These are phyloP conservation scores for Hawksworthiomyces lignivorus DNA, from an alignment of 2,329 filamentous ascomycete genomes.

Conservation along the genomic window DNA sequence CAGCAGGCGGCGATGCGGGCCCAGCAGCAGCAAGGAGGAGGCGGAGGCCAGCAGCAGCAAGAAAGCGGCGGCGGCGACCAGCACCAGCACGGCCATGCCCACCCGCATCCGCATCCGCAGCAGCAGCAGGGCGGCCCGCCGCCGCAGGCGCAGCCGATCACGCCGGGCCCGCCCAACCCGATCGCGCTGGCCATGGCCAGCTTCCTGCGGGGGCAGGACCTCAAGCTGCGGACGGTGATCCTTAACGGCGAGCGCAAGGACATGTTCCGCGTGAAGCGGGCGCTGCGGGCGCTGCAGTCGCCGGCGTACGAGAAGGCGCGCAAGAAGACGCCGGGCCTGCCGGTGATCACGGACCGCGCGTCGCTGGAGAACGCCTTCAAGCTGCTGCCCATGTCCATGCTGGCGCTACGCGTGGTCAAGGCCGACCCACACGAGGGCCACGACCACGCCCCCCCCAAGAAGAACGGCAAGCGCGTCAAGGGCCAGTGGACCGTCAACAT, in stretches of 20 bases:
- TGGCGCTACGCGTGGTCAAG: slow-evolving; percentile 85
- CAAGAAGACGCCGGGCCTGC: slow-evolving; percentile 82
- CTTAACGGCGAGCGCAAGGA: slow-evolving; percentile 95
- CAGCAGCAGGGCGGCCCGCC: slow-evolving; percentile 24
- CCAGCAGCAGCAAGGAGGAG: slow-evolving; percentile 26
- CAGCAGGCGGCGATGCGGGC: slow-evolving; percentile 37
- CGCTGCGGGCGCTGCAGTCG: slow-evolving; percentile 81
- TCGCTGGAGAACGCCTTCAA: slow-evolving; percentile 89
- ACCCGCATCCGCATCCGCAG: slow-evolving; percentile 26
- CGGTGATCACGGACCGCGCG: slow-evolving; percentile 78
- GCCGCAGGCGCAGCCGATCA: slow-evolving; percentile 54
- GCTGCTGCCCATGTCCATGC: slow-evolving; percentile 85
- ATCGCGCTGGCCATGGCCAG: slow-evolving; percentile 82
- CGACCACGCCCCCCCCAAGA: slow-evolving; percentile 50
- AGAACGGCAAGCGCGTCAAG: slow-evolving; percentile 83
- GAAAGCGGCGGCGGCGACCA: slow-evolving; percentile 16
- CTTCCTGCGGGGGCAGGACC: slow-evolving; percentile 73
- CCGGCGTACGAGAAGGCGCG: slow-evolving; percentile 84
- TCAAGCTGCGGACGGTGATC: slow-evolving; percentile 87
- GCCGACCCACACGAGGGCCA: slow-evolving; percentile 62
- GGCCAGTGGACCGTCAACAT: slow-evolving; percentile 94
- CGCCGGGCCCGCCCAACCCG: slow-evolving; percentile 76
- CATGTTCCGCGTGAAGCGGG: slow-evolving; percentile 98
- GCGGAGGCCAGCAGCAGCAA: not conserved
- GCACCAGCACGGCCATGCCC: slow-evolving; percentile 35